Base-by-base conservation (phyloP, 148 eudicot genomes). In the Euryodendron excelsum region DNA sequence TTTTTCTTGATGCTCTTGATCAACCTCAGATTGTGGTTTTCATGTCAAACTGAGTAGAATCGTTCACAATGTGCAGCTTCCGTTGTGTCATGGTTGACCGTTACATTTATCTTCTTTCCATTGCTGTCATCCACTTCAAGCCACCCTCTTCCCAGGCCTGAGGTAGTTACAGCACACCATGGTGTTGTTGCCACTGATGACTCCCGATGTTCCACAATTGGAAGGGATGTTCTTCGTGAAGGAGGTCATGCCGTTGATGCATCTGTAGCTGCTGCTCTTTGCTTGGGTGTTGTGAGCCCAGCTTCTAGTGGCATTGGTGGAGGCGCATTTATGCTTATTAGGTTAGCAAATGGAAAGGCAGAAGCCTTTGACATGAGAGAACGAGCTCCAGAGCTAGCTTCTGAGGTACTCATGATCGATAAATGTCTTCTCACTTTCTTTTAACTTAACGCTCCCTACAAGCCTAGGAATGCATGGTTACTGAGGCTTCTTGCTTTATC, bases 221-320 rank as follows among this genome's bases (percentile, higher is more conserved):
- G 87, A 4, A 74, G 72, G 41, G 67, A 69, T 7, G 82, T 84
- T 20, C 81, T 84, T 45, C 76, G 75, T 1, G 80, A 81, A 44
- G 82, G 84, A 69, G 87, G 87, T 8, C 80, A 84, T 21, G 87
- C 87, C 13, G 76, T 84, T 28, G 87, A 84, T 75, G 87, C 84
- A 18, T 39, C 82, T 4, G 84, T 84, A 17, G 82, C 87, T 31
- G 68, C 62, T 11, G 74, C 84, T n/a, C 36, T 81, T 20, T 84
- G 84, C 79, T 56, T 81, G 25, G 87, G 87, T 14, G 87, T 84
- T 48, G 87, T 84, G 7, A 81, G 81, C 76, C 84, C 84, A 12
- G 82, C 81, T 53, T 78, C 84, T 30, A 84, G 84, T 59, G 87
- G 87, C 74, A 78, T 84, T 27, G 87, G 87, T 56, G 87, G 87